These are phyloP conservation scores for Coffea canephora DNA, from an alignment of 257 asterid species.

Conservation along the genomic window DNA sequence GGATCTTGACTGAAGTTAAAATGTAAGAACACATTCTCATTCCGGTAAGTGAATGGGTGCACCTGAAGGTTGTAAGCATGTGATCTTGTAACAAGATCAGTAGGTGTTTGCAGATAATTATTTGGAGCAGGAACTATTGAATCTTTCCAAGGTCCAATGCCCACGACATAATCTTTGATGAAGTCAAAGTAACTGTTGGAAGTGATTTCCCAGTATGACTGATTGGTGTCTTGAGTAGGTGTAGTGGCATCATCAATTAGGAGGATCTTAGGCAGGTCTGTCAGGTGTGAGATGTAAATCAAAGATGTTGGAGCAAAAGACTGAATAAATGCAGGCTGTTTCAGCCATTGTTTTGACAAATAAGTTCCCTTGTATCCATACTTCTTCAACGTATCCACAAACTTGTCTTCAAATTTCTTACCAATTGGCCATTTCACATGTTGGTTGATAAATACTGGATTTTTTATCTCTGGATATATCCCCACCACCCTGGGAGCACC, in stretches of 20 bases:
- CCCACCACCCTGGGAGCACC: slow-evolving; percentile 89
- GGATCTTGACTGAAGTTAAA: slow-evolving; percentile 87
- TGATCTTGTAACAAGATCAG: slow-evolving; percentile 86
- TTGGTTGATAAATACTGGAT: slow-evolving; percentile 83
- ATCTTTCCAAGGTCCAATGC: slow-evolving; percentile 97
- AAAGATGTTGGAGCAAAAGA: slow-evolving; percentile 97
- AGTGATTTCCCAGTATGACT: slow-evolving; percentile 88
- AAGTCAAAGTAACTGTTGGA: slow-evolving; percentile 78
- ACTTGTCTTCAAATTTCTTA: slow-evolving; percentile 80
- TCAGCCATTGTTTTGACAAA: slow-evolving; percentile 82
- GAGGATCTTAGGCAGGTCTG: slow-evolving; percentile 80
- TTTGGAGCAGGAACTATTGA: slow-evolving; percentile 44
- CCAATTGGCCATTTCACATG: slow-evolving; percentile 83
- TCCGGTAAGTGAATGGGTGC: slow-evolving; percentile 80
- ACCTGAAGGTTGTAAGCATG: slow-evolving; percentile 93
- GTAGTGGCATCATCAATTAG: slow-evolving; percentile 54
- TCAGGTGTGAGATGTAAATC: slow-evolving; percentile 58
- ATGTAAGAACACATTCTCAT: slow-evolving; percentile 65
- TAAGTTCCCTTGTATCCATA: slow-evolving; percentile 82
- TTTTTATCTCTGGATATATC: slow-evolving; percentile 95
- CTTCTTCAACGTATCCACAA: slow-evolving; percentile 68
- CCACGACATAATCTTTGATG: slow-evolving; percentile 83
- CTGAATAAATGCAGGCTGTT: slow-evolving; percentile 80
- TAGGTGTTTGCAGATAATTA: slow-evolving; percentile 60
- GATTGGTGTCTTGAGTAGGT: slow-evolving; percentile 89